A percentile compares a stretch with the other conserved stretches of the same genome.
Evolutionary conservation across 2,329 filamentous ascomycete genomes (phyloP).

Genomic region (Fusarium armeniacum): DNA sequence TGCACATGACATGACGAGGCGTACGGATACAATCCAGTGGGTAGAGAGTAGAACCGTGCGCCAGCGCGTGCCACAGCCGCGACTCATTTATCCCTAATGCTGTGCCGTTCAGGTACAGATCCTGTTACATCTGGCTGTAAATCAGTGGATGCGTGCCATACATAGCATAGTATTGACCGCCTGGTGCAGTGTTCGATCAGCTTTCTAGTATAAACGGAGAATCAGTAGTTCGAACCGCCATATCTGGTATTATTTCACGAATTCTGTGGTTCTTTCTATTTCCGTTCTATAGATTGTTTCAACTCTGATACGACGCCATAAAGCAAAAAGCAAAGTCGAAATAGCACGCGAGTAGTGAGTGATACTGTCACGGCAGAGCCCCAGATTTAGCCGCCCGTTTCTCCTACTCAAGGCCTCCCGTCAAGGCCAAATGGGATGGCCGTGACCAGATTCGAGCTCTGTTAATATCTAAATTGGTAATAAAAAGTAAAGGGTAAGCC

Average conservation of each 20-base stretch:
- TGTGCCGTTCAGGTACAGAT: slow-evolving; percentile 27
- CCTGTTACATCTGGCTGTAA: slow-evolving; percentile 13
- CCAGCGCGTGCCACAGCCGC: slow-evolving; percentile 12
- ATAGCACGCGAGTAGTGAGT: slow-evolving; percentile 20
- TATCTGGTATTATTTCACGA: slow-evolving; percentile 6
- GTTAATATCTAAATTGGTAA: slow-evolving; percentile 1
- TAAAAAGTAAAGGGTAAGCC: slow-evolving; percentile 1
- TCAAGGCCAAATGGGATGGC: slow-evolving; percentile 7
- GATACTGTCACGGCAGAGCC: slow-evolving; percentile 24
- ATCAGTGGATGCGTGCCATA: not conserved
- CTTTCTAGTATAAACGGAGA: slow-evolving; percentile 3
- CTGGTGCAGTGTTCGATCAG: not conserved
- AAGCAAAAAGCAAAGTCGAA: slow-evolving; percentile 30
- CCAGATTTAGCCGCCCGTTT: slow-evolving; percentile 43
- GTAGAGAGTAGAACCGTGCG: slow-evolving; percentile 11
- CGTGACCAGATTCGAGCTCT: not conserved
- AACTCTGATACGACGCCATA: slow-evolving; percentile 20
- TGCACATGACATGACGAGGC: slow-evolving; percentile 12
- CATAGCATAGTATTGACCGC: slow-evolving; percentile 21
- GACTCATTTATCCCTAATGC: slow-evolving; percentile 20
- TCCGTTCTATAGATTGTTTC: slow-evolving; percentile 1
- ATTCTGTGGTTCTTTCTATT: slow-evolving; percentile 12
- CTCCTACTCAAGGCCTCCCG: slow-evolving; percentile 22
- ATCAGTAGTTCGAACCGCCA: not conserved
- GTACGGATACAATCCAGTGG: slow-evolving; percentile 3